Evolutionary conservation across 441 rosid species (phyloP).

Genomic region (Populus hybrid): DNA sequence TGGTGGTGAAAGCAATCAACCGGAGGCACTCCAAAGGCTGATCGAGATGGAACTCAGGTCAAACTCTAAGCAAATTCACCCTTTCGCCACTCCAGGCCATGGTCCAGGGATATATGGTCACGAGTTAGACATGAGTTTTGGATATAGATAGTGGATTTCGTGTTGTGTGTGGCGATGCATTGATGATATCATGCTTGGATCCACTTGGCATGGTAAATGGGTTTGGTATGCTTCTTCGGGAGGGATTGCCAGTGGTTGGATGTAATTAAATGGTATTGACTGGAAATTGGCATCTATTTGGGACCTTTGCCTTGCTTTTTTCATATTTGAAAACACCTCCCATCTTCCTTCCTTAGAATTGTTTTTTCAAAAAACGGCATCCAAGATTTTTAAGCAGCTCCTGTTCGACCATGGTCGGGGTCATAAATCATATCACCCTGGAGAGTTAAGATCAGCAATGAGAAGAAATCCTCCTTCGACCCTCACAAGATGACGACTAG

Average conservation of each 20-base stretch:
- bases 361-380: no score
- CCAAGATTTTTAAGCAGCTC: neutral
- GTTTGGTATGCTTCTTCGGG: slow-evolving; percentile 13
- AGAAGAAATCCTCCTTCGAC: neutral
- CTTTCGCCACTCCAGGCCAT: slow-evolving; percentile 42
- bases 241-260: slow-evolving; percentile 6
- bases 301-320: slow-evolving; percentile 6
- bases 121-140: slow-evolving; percentile 76
- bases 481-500: neutral
- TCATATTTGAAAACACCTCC: neutral
- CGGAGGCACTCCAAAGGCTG: slow-evolving; percentile 76
- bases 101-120: slow-evolving; percentile 59
- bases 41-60: slow-evolving; percentile 76
- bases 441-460: neutral
- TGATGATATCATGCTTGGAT: slow-evolving; percentile 20
- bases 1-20: slow-evolving; percentile 48
- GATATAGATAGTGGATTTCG: slow-evolving; percentile 46
- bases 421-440: neutral
- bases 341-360: neutral
- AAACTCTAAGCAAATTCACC: slow-evolving; percentile 56
- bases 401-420: neutral
- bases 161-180: slow-evolving; percentile 17
- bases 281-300: slow-evolving; percentile 14
- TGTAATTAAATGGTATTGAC: slow-evolving; percentile 30
- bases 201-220: slow-evolving; percentile 12